A percentile compares a stretch with the other conserved stretches of the same genome.
These are phyloP conservation scores for Butyriboletus loyo DNA, from an alignment of 768 basidiomycete genomes.

Conservation along the genomic window DNA sequence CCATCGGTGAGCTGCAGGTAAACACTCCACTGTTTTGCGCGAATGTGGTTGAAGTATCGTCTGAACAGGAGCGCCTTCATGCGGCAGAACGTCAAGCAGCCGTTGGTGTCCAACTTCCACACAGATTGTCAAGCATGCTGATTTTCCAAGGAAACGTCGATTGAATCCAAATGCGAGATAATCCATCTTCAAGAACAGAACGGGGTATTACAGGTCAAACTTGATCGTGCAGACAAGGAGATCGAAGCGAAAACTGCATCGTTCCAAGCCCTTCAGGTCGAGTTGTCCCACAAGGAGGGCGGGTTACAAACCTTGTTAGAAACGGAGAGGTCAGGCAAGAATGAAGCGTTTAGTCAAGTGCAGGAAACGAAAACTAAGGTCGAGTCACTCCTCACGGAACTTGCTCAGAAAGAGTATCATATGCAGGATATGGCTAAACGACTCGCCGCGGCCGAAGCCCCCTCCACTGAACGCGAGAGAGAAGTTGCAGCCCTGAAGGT, in stretches of 20 bases:
- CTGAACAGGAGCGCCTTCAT: constrained; percentile 23
- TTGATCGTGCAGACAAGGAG: constrained; percentile 11
- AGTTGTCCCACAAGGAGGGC: constrained; percentile 28
- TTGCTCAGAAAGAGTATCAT: constrained; percentile 19
- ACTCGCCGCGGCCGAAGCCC: constrained; percentile 21
- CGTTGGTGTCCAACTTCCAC: constrained; percentile 10
- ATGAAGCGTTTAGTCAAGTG: constrained; percentile 17
- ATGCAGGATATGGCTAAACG: constrained; percentile 21
- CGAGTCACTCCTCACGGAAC: constrained; percentile 21
- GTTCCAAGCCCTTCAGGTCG: constrained; percentile 17
- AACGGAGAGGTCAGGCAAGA: constrained; percentile 20
- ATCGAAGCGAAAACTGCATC: constrained; percentile 8
- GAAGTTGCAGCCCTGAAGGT: constrained; percentile 22
- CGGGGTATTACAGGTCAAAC: constrained; percentile 9
- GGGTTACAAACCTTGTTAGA: constrained; percentile 20
- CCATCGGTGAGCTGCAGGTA: constrained; percentile 51
- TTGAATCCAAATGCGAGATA: constrained; percentile 16
- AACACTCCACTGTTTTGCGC: not conserved
- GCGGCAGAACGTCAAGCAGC: constrained; percentile 13
- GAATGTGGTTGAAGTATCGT: not conserved
- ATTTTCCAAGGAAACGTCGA: constrained; percentile 16
- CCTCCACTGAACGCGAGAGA: constrained; percentile 25
- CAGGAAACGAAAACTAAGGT: constrained; percentile 18
- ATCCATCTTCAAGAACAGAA: constrained; percentile 24
- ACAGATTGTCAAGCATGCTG: not conserved